Percentiles rank a stretch among this genome's conserved stretches.
Conservation (phyloP, 1,284 basidiomycete genomes). For the Xanthoconium separans region DNA sequence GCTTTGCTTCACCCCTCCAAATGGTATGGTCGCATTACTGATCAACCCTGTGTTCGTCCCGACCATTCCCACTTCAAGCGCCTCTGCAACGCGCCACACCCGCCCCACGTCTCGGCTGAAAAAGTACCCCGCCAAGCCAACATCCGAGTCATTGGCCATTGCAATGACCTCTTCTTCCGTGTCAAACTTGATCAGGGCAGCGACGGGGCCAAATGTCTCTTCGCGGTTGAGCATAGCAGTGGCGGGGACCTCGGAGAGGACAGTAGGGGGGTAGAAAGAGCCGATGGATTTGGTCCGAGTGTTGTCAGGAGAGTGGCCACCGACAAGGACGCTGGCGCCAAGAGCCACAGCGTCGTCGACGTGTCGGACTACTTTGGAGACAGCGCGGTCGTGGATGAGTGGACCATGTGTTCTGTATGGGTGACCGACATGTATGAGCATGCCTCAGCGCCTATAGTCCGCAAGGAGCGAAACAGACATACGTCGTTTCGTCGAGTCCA, state of each 20-base stretch:
- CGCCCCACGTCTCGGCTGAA: constrained; percentile 88
- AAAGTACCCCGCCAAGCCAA: constrained; percentile 94
- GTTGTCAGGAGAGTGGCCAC: constrained; percentile 60
- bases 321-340: constrained; percentile 87
- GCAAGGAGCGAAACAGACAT: constrained; percentile 30
- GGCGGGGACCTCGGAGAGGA: constrained; percentile 83
- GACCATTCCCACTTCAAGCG: constrained; percentile 95
- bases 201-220: constrained; percentile 90
- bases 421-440: neutral
- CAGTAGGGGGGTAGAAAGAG: constrained; percentile 84
- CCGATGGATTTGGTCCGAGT: constrained; percentile 37
- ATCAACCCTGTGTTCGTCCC: constrained; percentile 85
- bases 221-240: constrained; percentile 66
- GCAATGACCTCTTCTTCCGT: constrained; percentile 91
- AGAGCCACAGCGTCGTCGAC: constrained; percentile 81
- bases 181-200: constrained; percentile 80
- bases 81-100: constrained; percentile 97
- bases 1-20: constrained; percentile 91
- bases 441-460: neutral
- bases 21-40: constrained; percentile 82
- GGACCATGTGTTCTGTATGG: constrained; percentile 83
- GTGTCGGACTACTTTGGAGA: constrained; percentile 87
- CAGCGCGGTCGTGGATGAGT: constrained; percentile 83
- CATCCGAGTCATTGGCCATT: constrained; percentile 81
- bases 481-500: constrained; percentile 81